phyloP scores from a whole-genome alignment of 805 yeast genomes.

The Kodamaea nitidulidarum region DNA sequence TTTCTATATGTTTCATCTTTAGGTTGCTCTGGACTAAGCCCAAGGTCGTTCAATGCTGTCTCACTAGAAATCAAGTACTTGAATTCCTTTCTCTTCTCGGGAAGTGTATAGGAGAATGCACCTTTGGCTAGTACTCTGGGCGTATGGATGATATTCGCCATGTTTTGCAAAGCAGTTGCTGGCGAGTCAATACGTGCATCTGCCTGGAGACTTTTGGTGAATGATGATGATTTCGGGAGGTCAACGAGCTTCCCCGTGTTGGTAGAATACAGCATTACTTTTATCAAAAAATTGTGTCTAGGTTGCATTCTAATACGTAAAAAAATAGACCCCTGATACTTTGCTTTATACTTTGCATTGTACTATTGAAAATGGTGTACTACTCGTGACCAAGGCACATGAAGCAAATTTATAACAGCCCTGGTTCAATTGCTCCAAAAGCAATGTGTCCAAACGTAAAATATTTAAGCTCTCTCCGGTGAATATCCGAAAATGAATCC shows the following conservation, averaged over 20 bases:
- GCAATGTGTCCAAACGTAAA: no score
- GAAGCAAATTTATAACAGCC: no score
- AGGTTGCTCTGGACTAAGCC: conserved; percentile 40
- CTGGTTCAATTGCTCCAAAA: no score
- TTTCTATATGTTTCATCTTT: conserved; percentile 45
- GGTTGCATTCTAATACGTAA: background rate
- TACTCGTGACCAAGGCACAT: no score
- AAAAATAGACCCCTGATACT: background rate
- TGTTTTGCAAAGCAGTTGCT: conserved; percentile 27
- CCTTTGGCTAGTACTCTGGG: conserved; percentile 49
- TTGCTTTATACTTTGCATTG: background rate
- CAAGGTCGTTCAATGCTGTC: conserved; percentile 59
- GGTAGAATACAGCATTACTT: conserved; percentile 6
- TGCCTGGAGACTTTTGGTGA: conserved; percentile 24
- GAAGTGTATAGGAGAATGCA: conserved; percentile 68
- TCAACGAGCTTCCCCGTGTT: conserved; percentile 20
- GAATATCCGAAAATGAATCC: no score
- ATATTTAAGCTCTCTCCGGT: no score
- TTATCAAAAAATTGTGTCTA: background rate
- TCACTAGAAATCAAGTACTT: conserved; percentile 55
- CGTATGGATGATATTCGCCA: conserved; percentile 27
- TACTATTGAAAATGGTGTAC: background rate
- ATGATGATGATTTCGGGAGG: conserved; percentile 28
- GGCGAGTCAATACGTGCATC: conserved; percentile 26
- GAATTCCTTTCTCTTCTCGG: conserved; percentile 55